Evolutionary conservation across 2,329 filamentous ascomycete species (phyloP), one percentile per base, ranked within the genome.

Genomic region (Colletotrichum lentis): DNA sequence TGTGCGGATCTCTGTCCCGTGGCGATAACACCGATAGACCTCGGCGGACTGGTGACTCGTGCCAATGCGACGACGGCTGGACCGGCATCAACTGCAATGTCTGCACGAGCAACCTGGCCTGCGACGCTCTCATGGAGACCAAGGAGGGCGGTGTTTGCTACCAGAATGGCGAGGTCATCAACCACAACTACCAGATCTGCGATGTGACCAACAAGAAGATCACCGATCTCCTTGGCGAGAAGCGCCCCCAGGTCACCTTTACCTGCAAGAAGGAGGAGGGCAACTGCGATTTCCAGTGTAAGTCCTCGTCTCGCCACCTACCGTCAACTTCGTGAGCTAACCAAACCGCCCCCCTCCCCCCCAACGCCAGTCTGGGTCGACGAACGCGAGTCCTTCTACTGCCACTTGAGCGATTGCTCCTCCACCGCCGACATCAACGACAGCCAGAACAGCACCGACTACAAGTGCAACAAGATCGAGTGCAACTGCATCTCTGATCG

Each of bases 41-140:
- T 24, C 90, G 92, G 76, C 88, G 96, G 76, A 82, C 88, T 60
- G 85, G 89, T 66, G 82, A 84, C 47, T 43, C 44, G 5, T 99
- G 96, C 80, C 83, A 93, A 49, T 99, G 96, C 79, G 91, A 94
- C 76, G 92, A 97, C 44, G 96, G 96, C 64, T 99, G 96, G 96
- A 88, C 88, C 47, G 96, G 96, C 71, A 95, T 99, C 81, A 99
- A 99, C 83, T 99, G 96, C 87, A 99, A 96, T 75, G 93, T 99
- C 64, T 99, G 96, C 80, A 89, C 91, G 69, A 88, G 89, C 4
- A 86, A 98, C 77, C 83, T 91, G 72, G 94, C 92, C 18, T 99
- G 96, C 76, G 88, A 96, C 77, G 90, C 92, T 41, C 83, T 99
- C 79, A 97, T 97, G 90, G 92, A 93, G 4, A 89, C 90, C 16